Evolutionary conservation across 2,329 filamentous ascomycete species (phyloP).

Genomic region (Colletotrichum shisoi): DNA sequence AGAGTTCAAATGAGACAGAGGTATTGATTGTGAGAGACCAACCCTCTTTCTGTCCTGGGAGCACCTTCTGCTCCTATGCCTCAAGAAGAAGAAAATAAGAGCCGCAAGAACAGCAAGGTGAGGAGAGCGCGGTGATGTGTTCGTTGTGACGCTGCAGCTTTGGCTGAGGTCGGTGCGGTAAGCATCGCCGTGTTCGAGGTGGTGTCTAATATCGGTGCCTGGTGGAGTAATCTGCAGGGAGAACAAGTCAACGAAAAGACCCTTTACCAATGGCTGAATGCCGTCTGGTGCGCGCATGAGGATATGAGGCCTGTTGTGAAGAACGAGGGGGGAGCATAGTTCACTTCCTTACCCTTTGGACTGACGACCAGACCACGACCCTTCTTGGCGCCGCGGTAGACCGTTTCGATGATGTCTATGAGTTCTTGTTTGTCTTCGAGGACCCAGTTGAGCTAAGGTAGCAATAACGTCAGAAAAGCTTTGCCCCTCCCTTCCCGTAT

Average conservation of each 20-base stretch:
- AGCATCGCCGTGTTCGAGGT: conserved; percentile 6
- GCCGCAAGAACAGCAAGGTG: neutral
- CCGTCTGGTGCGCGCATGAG: neutral
- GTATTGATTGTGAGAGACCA: conserved; percentile 43
- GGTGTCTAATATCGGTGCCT: conserved; percentile 49
- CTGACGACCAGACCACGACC: conserved; percentile 94
- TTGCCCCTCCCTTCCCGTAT: too few species aligned
- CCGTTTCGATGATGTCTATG: conserved; percentile 97
- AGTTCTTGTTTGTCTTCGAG: conserved; percentile 97
- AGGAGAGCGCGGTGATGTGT: neutral
- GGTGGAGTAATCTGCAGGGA: conserved; percentile 46
- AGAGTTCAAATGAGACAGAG: conserved; percentile 19
- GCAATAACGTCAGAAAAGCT: neutral
- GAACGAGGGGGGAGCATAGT: neutral
- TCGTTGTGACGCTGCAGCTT: neutral
- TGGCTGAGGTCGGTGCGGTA: neutral
- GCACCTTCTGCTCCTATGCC: neutral
- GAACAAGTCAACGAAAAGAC: neutral
- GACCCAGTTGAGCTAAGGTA: conserved; percentile 67
- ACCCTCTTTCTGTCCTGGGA: conserved; percentile 40
- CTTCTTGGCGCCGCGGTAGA: conserved; percentile 98
- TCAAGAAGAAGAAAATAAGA: neutral
- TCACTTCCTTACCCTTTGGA: conserved; percentile 69
- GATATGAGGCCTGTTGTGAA: neutral
- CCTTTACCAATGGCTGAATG: neutral